Base-by-base conservation (phyloP, 148 eudicot genomes). In the Nepenthes mirabilis region DNA sequence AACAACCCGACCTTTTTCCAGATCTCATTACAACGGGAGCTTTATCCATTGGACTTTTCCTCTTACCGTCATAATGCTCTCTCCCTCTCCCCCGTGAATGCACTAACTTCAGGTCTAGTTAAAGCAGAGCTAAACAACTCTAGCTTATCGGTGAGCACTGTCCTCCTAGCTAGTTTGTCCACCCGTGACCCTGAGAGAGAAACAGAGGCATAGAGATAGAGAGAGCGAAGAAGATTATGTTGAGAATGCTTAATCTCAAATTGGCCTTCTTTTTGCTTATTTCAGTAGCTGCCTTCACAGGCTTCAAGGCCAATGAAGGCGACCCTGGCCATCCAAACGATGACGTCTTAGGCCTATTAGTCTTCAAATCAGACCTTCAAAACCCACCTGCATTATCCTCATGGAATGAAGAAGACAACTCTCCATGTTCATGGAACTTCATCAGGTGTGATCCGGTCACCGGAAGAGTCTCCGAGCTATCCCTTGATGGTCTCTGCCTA, bases 321-420 rank as follows among this genome's bases (percentile, higher is more conserved):
- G 72, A 74, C 10, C 5, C 54, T 1, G 49, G 51, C 0, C 79
- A 66, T 62, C 83, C 86, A 2, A 82, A 86, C 67, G 96, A 93
- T 68, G 99, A 93, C n/a, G 72, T 93, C 33, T 70, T 93, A 11
- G 99, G 97, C 54, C 90, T 93, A 36, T 82, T 89, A 64, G 97
- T 89, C 57, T 93, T 93, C 89, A 93, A 86, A 70, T 67, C 99
- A 13, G 80, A 72, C 58, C 68, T 93, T 10, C 67, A 68, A 2
- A 78, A 93, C 66, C 83, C 97, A 72, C 71, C 80, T 73, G 14
- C 57, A 61, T 59, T 78, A 47, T 47, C 54, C 14, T 83, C 97
- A 14, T 93, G 99, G 99, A 86, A 77, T 55, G 87, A 89, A 65
- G 97, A 93, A 62, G 91, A 86, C 56, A 37, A 67, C 35, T 86